phyloP scores from a whole-genome alignment of 2,329 filamentous ascomycete species.

The Zymoseptoria crescenta region DNA sequence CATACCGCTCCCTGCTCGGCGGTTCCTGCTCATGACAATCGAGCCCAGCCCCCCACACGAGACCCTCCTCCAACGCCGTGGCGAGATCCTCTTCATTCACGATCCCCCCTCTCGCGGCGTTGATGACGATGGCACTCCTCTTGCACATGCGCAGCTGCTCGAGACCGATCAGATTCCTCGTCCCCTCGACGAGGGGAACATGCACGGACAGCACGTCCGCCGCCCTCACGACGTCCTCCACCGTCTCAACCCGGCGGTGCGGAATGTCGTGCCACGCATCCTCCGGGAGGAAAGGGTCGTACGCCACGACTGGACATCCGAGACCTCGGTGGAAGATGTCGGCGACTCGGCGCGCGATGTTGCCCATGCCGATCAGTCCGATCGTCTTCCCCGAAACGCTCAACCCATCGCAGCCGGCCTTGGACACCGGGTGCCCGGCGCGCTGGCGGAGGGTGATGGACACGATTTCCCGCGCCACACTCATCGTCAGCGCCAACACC shows the following conservation, averaged over 20 bases:
- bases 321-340: conserved; percentile 28
- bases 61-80: conserved; percentile 17
- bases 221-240: conserved; percentile 22
- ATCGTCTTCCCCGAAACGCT: conserved; percentile 27
- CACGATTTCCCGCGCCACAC: conserved; percentile 29
- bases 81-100: conserved; percentile 25
- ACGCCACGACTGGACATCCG: conserved; percentile 24
- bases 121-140: conserved; percentile 24
- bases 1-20: conserved; percentile 21
- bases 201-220: conserved; percentile 31
- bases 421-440: conserved; percentile 27
- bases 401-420: conserved; percentile 37
- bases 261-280: conserved; percentile 20
- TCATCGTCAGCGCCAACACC: no score
- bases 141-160: conserved; percentile 24
- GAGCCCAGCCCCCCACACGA: conserved; percentile 26
- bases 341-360: conserved; percentile 29
- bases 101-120: conserved; percentile 28
- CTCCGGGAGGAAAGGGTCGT: conserved; percentile 27
- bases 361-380: conserved; percentile 34
- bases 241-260: conserved; percentile 19
- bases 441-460: conserved; percentile 11
- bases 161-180: conserved; percentile 26
- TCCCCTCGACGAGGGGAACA: conserved; percentile 25
- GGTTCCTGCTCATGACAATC: conserved; percentile 27